These are phyloP conservation scores for Sclerotinia minor DNA, from an alignment of 2,329 filamentous ascomycete genomes.

Conservation along the genomic window DNA sequence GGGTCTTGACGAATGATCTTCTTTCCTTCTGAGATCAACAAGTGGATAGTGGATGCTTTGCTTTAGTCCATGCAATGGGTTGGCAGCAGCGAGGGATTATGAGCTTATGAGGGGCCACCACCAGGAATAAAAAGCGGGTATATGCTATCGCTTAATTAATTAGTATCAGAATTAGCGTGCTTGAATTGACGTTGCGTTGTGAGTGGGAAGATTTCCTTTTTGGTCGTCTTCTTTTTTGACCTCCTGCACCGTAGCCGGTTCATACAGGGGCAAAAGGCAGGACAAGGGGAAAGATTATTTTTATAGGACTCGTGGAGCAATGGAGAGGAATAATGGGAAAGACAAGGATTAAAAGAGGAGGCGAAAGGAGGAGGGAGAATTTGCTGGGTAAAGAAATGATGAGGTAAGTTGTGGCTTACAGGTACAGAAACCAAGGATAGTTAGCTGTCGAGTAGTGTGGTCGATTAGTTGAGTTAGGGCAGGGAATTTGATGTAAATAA, in stretches of 20 bases:
- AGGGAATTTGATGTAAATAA: background rate
- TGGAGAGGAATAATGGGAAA: conserved; percentile 10
- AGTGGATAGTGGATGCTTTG: conserved; percentile 11
- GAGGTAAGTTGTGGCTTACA: background rate
- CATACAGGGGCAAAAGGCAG: background rate
- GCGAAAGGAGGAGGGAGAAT: background rate
- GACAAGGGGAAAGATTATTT: background rate
- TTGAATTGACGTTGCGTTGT: conserved; percentile 13
- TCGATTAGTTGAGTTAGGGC: too few relatives aligned
- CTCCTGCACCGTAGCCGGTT: conserved; percentile 6
- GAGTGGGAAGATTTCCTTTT: background rate
- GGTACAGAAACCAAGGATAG: background rate
- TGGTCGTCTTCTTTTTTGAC: background rate
- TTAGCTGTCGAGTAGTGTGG: background rate
- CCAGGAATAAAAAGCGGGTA: background rate
- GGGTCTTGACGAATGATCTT: conserved; percentile 1
- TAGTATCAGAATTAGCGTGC: background rate
- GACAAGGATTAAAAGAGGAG: conserved; percentile 13
- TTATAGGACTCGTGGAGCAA: conserved; percentile 5
- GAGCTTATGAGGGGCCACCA: conserved; percentile 8
- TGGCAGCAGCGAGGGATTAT: background rate
- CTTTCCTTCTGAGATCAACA: background rate
- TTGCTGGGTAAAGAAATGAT: background rate
- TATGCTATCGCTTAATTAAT: conserved; percentile 16
- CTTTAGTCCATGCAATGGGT: conserved; percentile 10